Conservation (phyloP, 768 basidiomycete species). For the Boletus speciosus region DNA sequence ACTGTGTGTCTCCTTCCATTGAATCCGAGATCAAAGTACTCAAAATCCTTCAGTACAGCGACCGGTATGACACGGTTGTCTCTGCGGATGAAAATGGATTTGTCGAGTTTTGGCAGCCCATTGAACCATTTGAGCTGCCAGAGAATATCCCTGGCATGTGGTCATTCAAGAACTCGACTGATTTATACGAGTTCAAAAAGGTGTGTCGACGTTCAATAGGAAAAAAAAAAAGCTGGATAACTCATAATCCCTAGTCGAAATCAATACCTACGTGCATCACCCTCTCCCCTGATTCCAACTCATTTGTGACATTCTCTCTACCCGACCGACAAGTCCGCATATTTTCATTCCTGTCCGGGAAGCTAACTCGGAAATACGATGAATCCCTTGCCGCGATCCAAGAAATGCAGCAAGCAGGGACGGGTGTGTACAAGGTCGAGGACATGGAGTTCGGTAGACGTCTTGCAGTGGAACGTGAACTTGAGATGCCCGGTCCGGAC, state of each 20-base stretch:
- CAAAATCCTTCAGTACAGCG: slow-evolving; percentile 65
- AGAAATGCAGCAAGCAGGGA: slow-evolving; percentile 99
- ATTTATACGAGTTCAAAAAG: slow-evolving; percentile 98
- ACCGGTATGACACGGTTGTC: slow-evolving; percentile 85
- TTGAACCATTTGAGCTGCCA: slow-evolving; percentile 84
- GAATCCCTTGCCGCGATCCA: slow-evolving; percentile 90
- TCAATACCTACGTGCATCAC: slow-evolving; percentile 89
- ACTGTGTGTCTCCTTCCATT: slow-evolving; percentile 49
- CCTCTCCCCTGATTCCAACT: slow-evolving; percentile 83
- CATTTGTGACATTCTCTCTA: slow-evolving; percentile 90
- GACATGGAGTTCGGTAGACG: slow-evolving; percentile 99
- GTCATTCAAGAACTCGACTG: slow-evolving; percentile 88
- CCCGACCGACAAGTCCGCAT: slow-evolving; percentile 93
- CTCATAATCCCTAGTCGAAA: slow-evolving; percentile 58
- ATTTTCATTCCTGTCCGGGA: slow-evolving; percentile 88
- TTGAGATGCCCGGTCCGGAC: slow-evolving; percentile 79
- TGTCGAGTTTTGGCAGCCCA: slow-evolving; percentile 93
- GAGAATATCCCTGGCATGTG: slow-evolving; percentile 76
- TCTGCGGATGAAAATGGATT: slow-evolving; percentile 95
- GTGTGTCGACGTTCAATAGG: slow-evolving; percentile 35
- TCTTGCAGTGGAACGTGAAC: slow-evolving; percentile 87
- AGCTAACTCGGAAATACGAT: slow-evolving; percentile 89
- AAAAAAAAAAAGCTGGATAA: neutral
- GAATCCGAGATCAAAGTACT: neutral
- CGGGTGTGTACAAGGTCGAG: slow-evolving; percentile 86